Percentiles rank a stretch among this genome's conserved stretches.
These are phyloP conservation scores for Sideroxylon spinosum DNA, from an alignment of 179 eudicot genomes.

Conservation along the genomic window DNA sequence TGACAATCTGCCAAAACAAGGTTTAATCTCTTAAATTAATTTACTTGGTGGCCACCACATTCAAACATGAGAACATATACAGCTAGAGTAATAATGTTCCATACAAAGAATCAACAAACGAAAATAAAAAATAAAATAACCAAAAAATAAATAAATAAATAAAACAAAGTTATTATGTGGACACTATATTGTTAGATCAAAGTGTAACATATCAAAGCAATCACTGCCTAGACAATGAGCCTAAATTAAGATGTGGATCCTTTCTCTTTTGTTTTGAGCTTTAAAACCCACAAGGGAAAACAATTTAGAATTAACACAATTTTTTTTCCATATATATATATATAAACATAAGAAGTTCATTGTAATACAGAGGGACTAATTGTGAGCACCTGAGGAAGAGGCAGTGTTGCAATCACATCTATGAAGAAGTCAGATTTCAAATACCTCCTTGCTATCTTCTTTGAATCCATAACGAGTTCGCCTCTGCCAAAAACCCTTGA, in stretches of 20 bases:
- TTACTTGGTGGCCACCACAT: neutral
- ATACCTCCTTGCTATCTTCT: slow-evolving; percentile 37
- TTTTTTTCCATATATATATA: too few species aligned
- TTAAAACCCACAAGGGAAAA: neutral
- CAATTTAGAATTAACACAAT: too few species aligned
- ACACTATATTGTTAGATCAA: too few species aligned
- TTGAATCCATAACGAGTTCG: slow-evolving; percentile 70
- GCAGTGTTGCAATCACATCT: slow-evolving; percentile 82
- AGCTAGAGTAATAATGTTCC: neutral
- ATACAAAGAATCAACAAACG: too few species aligned
- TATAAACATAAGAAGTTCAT: neutral
- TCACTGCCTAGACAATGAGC: too few species aligned
- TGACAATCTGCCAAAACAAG: slow-evolving; percentile 52
- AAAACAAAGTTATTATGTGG: too few species aligned
- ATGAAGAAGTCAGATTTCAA: slow-evolving; percentile 61
- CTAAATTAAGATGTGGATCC: too few species aligned
- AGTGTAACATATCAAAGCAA: too few species aligned
- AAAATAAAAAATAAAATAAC: neutral
- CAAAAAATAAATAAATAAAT: too few species aligned
- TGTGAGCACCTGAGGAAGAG: slow-evolving; percentile 73
- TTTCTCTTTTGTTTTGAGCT: neutral
- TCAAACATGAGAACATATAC: neutral
- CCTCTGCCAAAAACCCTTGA: slow-evolving; percentile 88
- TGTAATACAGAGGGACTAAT: neutral
- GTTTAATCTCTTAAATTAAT: neutral